Evolutionary conservation across 345 rosid species (phyloP), one percentile per base, ranked within the genome.

Genomic region (Gossypium thurberi): DNA sequence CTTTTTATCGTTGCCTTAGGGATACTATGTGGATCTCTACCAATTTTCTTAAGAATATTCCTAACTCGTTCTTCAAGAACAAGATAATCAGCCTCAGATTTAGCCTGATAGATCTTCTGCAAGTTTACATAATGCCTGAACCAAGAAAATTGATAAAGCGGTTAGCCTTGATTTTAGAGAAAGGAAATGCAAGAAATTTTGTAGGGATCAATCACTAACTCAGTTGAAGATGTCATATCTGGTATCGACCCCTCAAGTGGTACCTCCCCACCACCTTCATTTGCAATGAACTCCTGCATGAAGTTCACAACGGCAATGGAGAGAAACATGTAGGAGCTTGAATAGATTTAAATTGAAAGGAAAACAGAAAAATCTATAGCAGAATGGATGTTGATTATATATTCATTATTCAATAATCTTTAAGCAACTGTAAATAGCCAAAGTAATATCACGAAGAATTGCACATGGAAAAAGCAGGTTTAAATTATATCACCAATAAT

Each of bases 241-340:
- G 98, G 99, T 65, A 94, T 90, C n/a, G 94, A 89, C 50, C 99
- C 99, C 86, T 92, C 98, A 65, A 95, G 97, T 18, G 99, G 99
- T 76, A 83, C 91, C 81, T 92, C 99, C 46, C 94, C 96, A 72
- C 79, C 80, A 47, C 99, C 98, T 89, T 95, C 98, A 82, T 85
- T 85, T 55, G 70, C 76, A 80, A 95, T 84, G 82, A 95, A 95
- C 74, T 95, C 99, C 99, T 95, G 79, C 75, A 78, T 42, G 50
- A 66, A 72, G 42, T 40, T 17, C 75, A 81, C 42, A 75, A 75
- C 48, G 68, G 46, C 69, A 51, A 51, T 33, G 26, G 37, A 17
- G 26, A 69, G 25, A 69, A 33, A 69, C 47, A 51, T 68, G 23
- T 8, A 68, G 71, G 57, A 50, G 57, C 23, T 76, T 53, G n/a